Base-by-base conservation (phyloP, 2,329 filamentous ascomycete genomes). In the Sclerotinia borealis region DNA sequence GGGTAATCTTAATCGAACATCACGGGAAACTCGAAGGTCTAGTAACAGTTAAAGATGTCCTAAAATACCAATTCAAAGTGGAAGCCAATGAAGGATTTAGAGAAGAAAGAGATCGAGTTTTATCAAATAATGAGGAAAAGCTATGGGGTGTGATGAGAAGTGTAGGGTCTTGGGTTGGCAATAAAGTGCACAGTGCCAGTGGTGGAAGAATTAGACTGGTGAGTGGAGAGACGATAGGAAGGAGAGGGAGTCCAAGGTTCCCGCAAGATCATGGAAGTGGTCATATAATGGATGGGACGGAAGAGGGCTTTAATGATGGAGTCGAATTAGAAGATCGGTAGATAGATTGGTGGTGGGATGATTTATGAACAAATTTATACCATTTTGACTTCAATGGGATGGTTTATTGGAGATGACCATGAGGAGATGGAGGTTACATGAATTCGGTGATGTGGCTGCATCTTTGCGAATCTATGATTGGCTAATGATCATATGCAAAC, bases 21-120 rank as follows among this genome's bases (percentile, higher is more conserved):
- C 89, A 91, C 64, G 95, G 95, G 17, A 85, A 85, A 56, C 82
- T 99, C 2, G 85, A 84, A 0, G 95, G 95, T 0, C 81, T 99
- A 0, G 91, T 99, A 0, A 99, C 95, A 0, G 90, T 97, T 66
- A 99, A 99, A 76, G 95, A 99, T 75, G 98, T 95, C 70, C 79
- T 99, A 63, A 96, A 95, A 75, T 98, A 96, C 73, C 93, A 99
- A 76, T 96, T 98, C 83, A 96, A 95, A 79, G 91, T 90, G 0
- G 95, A 99, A 76, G 91, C 91, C 10, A 86, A 89, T 48, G 92
- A 95, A 76, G 87, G 91, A 70, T 85, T 85, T 4, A 82, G 84
- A 64, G 85, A 88, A 63, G 60, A 62, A 39, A 36, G 60, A 47
- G 78, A 82, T 50, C 76, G 79, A 9, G 72, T 68, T 31, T 75